Evolutionary conservation across 495 filamentous ascomycete species (phyloP).

Genomic region (Lentithecium fluviatile): DNA sequence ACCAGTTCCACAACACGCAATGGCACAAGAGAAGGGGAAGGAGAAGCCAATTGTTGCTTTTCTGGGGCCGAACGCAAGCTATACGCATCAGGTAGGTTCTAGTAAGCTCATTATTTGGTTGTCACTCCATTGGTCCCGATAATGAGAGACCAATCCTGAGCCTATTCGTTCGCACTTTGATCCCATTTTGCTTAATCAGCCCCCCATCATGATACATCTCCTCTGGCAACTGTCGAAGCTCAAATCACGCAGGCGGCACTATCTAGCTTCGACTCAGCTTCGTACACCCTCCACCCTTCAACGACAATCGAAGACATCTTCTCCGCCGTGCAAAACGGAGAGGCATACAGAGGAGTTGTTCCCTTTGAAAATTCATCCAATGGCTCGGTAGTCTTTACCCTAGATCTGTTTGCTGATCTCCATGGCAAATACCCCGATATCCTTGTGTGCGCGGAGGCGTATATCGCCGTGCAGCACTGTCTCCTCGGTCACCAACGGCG

Average conservation of each 20-base stretch:
- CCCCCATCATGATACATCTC: not conserved
- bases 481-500: slow-evolving; percentile 57
- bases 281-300: slow-evolving; percentile 33
- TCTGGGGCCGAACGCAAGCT: slow-evolving; percentile 79
- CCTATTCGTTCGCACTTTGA: too few relatives aligned
- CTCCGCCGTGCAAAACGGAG: slow-evolving; percentile 64
- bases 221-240: too few relatives aligned
- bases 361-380: slow-evolving; percentile 97
- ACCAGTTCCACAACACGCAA: not conserved
- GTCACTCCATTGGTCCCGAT: too few relatives aligned
- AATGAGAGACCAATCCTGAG: too few relatives aligned
- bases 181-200: not conserved
- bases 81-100: slow-evolving; percentile 80
- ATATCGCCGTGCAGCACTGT: slow-evolving; percentile 82
- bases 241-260: slow-evolving; percentile 36
- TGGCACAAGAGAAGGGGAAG: not conserved
- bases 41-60: slow-evolving; percentile 60
- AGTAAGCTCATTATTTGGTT: not conserved
- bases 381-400: slow-evolving; percentile 81
- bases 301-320: slow-evolving; percentile 67
- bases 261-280: slow-evolving; percentile 30
- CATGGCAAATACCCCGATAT: slow-evolving; percentile 59
- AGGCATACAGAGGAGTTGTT: slow-evolving; percentile 71
- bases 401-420: slow-evolving; percentile 83
- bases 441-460: slow-evolving; percentile 74